These are phyloP conservation scores for Pyricularia pennisetigena DNA, from an alignment of 2,329 filamentous ascomycete genomes.

Conservation along the genomic window DNA sequence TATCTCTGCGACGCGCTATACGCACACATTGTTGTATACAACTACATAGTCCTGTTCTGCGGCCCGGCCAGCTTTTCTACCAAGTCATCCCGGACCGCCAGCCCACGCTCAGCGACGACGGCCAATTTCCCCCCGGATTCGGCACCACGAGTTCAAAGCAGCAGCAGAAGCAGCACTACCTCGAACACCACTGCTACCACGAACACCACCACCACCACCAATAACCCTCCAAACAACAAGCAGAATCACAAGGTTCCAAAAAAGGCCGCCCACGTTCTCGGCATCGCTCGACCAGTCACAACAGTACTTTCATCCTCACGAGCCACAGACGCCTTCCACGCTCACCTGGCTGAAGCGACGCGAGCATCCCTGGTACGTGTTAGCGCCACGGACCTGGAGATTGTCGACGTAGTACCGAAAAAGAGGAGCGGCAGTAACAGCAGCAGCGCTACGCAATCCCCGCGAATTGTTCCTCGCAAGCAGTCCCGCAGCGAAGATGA, in stretches of 20 bases:
- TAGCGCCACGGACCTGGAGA: not conserved
- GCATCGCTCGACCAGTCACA: constrained; percentile 23
- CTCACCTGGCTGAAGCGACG: constrained; percentile 1
- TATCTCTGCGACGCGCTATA: constrained; percentile 50
- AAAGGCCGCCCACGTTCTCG: constrained; percentile 42
- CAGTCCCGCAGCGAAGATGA: not conserved
- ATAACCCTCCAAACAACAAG: constrained; percentile 8
- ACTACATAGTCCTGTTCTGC: constrained; percentile 37
- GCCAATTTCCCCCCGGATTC: not conserved
- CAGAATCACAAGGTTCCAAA: constrained; percentile 28
- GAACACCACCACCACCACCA: not conserved
- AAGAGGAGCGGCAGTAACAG: not conserved
- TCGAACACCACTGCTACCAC: not conserved
- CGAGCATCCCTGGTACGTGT: not conserved
- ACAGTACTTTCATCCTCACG: constrained; percentile 6
- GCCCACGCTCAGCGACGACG: constrained; percentile 10
- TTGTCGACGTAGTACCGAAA: not conserved
- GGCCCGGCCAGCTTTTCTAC: constrained; percentile 11
- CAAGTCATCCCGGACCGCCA: not conserved
- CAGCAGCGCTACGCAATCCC: not conserved
- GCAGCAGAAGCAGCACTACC: not conserved
- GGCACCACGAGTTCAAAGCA: not conserved
- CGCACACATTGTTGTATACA: constrained; percentile 48
- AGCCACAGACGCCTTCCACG: not conserved
- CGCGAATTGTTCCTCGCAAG: not conserved